phyloP scores from a whole-genome alignment of 768 basidiomycete species.

The Tricholoma sp. region DNA sequence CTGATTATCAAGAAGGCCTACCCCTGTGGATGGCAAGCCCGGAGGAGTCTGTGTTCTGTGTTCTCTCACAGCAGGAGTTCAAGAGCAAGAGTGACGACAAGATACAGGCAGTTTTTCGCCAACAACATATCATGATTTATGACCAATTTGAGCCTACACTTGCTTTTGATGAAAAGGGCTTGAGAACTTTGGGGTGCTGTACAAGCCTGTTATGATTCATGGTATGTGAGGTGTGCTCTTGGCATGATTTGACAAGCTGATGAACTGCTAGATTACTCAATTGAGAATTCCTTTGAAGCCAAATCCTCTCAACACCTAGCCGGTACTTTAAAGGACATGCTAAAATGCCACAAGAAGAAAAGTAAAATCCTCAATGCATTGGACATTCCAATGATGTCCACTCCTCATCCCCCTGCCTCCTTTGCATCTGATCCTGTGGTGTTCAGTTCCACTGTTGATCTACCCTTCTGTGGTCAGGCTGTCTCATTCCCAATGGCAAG shows the following conservation, averaged over 20 bases:
- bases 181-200: not conserved
- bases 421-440: not conserved
- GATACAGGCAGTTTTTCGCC: not conserved
- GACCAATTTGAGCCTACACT: not conserved
- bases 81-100: not conserved
- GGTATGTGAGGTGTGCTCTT: not conserved
- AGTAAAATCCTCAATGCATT: not conserved
- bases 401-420: not conserved
- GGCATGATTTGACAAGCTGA: not conserved
- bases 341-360: not conserved
- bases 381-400: not conserved
- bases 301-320: not conserved
- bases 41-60: not conserved
- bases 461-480: not conserved
- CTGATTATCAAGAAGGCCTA: not conserved
- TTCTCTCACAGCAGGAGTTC: not conserved
- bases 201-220: not conserved
- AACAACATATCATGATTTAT: not conserved
- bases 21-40: not conserved
- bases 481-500: not conserved
- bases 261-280: not conserved
- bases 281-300: too few relatives aligned
- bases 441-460: not conserved
- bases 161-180: too few relatives aligned
- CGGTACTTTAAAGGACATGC: not conserved